phyloP scores from a whole-genome alignment of 768 basidiomycete genomes.

The Mycena galericulata region DNA sequence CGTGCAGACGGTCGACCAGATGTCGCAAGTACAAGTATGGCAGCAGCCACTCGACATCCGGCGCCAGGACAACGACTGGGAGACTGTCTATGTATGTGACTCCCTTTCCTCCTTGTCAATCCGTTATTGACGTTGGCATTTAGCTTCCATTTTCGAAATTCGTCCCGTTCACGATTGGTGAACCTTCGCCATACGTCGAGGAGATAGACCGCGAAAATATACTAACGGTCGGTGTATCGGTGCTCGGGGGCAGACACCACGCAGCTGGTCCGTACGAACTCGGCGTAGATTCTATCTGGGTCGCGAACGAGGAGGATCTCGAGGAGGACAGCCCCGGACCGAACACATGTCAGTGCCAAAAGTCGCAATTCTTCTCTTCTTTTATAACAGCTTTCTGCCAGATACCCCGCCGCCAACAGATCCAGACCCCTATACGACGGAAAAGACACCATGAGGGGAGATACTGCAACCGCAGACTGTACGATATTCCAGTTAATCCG shows the following conservation, averaged over 20 bases:
- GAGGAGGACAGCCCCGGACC: conserved; percentile 41
- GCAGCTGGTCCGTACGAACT: conserved; percentile 84
- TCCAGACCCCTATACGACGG: background rate
- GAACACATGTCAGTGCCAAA: conserved; percentile 22
- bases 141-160: conserved; percentile 88
- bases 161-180: conserved; percentile 79
- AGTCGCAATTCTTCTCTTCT: background rate
- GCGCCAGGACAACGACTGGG: conserved; percentile 76
- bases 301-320: conserved; percentile 82
- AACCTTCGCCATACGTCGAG: conserved; percentile 77
- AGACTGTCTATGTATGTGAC: conserved; percentile 85
- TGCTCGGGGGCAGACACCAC: conserved; percentile 87
- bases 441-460: conserved; percentile 6
- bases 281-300: conserved; percentile 82
- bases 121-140: conserved; percentile 21
- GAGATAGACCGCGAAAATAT: conserved; percentile 81
- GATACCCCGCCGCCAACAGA: background rate
- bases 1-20: conserved; percentile 87
- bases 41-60: conserved; percentile 92
- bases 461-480: no score
- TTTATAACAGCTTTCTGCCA: conserved; percentile 14
- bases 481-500: conserved; percentile 23
- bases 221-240: conserved; percentile 85
- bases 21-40: conserved; percentile 86
- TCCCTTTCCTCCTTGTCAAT: conserved; percentile 33